Conservation (phyloP, 768 basidiomycete species). For the Mrakia hoshinonis region DNA sequence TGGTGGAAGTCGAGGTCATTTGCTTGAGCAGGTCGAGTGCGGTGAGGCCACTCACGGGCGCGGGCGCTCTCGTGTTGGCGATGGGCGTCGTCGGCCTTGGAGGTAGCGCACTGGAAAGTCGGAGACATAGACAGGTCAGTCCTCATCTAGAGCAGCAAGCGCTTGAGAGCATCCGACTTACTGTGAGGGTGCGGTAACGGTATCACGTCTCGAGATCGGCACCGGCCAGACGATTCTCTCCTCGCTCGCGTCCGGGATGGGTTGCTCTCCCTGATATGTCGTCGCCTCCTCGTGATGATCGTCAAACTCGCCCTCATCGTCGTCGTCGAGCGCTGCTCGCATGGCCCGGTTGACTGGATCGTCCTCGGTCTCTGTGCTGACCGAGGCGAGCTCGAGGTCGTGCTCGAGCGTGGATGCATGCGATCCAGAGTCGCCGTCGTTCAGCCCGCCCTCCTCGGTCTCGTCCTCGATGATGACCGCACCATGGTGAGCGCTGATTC, state of each 20-base stretch:
- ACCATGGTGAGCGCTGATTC: no score
- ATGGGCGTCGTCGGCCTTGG: not conserved
- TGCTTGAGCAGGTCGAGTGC: slow-evolving; percentile 15
- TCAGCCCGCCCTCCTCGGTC: not conserved
- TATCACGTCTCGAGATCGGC: slow-evolving; percentile 22
- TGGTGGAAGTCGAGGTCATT: not conserved
- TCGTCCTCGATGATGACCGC: not conserved
- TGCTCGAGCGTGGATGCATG: slow-evolving; percentile 8
- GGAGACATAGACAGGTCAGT: not conserved
- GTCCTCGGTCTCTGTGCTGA: slow-evolving; percentile 67
- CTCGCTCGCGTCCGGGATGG: slow-evolving; percentile 47
- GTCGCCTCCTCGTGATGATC: no score
- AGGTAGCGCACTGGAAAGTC: not conserved
- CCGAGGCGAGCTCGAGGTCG: slow-evolving; percentile 46
- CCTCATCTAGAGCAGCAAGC: not conserved
- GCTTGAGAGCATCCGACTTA: not conserved
- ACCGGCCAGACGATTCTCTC: slow-evolving; percentile 58
- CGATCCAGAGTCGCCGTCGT: not conserved
- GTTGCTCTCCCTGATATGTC: slow-evolving; percentile 49
- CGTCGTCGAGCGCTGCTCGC: slow-evolving; percentile 52
- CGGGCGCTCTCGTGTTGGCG: not conserved
- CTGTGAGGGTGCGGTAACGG: not conserved
- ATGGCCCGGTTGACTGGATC: slow-evolving; percentile 60
- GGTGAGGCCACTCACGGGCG: not conserved
- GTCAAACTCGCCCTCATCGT: slow-evolving; percentile 43